A percentile compares a stretch with the other conserved stretches of the same genome.
phyloP scores from a whole-genome alignment of 345 rosid species.

The Salix caprea region DNA sequence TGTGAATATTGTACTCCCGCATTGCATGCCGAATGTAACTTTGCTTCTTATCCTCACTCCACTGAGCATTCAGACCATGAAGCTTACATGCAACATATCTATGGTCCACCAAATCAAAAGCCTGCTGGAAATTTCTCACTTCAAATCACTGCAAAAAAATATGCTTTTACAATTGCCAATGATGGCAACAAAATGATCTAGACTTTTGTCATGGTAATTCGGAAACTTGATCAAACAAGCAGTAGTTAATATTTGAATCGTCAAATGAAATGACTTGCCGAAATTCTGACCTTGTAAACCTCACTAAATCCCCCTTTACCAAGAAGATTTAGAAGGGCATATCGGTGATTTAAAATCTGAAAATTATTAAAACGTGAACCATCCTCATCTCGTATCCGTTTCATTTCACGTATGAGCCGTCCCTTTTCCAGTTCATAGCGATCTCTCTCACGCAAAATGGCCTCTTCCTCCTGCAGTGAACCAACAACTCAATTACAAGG shows the following conservation, averaged over 20 bases:
- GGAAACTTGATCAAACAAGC: slow-evolving; percentile 9
- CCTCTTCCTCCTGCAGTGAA: slow-evolving; percentile 80
- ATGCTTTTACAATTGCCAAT: slow-evolving; percentile 55
- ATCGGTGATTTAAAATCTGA: slow-evolving; percentile 78
- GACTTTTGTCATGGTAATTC: slow-evolving; percentile 11
- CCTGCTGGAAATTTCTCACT: slow-evolving; percentile 79
- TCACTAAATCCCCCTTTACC: slow-evolving; percentile 99
- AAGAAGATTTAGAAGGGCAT: slow-evolving; percentile 93
- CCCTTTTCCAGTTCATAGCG: slow-evolving; percentile 96
- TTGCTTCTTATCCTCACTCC: slow-evolving; percentile 99
- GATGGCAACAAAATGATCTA: slow-evolving; percentile 37
- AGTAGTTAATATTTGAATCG: slow-evolving; percentile 12
- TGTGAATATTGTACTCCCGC: slow-evolving; percentile 94
- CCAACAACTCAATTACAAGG: slow-evolving; percentile 6
- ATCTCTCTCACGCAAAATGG: slow-evolving; percentile 87
- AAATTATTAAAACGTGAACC: slow-evolving; percentile 96
- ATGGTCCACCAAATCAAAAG: slow-evolving; percentile 93
- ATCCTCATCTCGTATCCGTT: slow-evolving; percentile 96
- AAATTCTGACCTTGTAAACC: slow-evolving; percentile 92
- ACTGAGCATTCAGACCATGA: slow-evolving; percentile 95
- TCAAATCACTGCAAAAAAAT: slow-evolving; percentile 61
- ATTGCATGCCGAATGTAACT: slow-evolving; percentile 95
- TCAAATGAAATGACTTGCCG: slow-evolving; percentile 13
- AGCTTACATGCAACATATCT: slow-evolving; percentile 98
- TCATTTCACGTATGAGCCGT: slow-evolving; percentile 94